Conservation (phyloP, 805 yeast species). For the Starmera caribaea region DNA sequence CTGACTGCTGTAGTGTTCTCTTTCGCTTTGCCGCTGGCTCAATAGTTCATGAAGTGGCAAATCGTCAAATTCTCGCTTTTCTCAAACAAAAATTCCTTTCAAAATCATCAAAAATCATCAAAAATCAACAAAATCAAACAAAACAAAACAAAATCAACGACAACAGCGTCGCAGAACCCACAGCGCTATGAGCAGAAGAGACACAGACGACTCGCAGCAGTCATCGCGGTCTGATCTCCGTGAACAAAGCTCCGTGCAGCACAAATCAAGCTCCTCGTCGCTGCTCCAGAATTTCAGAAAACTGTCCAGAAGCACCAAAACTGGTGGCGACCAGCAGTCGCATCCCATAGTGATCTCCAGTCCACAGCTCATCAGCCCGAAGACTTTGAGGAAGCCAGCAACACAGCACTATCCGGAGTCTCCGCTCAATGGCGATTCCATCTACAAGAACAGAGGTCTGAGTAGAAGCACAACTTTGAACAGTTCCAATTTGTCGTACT, state of each 20-base stretch:
- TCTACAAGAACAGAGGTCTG: slow-evolving; percentile 10
- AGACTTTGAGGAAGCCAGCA: neutral
- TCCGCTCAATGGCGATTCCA: slow-evolving; percentile 1
- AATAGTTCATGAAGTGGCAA: too few species aligned
- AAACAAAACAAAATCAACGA: neutral
- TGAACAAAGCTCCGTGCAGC: slow-evolving; percentile 3
- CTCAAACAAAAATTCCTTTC: too few species aligned
- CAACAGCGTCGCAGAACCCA: neutral
- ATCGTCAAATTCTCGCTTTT: too few species aligned
- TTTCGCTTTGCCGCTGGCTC: neutral
- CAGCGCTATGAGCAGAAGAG: neutral
- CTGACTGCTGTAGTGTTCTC: neutral
- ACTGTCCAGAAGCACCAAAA: slow-evolving; percentile 8
- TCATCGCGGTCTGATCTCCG: neutral
- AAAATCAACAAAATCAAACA: neutral
- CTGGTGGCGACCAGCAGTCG: neutral
- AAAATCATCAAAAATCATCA: too few species aligned
- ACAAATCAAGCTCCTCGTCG: slow-evolving; percentile 9
- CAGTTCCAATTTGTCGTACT: slow-evolving; percentile 10
- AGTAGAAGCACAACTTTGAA: slow-evolving; percentile 17
- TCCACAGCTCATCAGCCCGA: slow-evolving; percentile 2
- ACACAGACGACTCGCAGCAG: neutral
- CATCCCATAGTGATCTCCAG: neutral
- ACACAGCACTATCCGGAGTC: too few species aligned
- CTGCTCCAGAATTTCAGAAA: slow-evolving; percentile 19